A percentile compares a stretch with the other conserved stretches of the same genome.
Conservation (phyloP, 75 land plant species). For the Adiantum capillusveneris region DNA sequence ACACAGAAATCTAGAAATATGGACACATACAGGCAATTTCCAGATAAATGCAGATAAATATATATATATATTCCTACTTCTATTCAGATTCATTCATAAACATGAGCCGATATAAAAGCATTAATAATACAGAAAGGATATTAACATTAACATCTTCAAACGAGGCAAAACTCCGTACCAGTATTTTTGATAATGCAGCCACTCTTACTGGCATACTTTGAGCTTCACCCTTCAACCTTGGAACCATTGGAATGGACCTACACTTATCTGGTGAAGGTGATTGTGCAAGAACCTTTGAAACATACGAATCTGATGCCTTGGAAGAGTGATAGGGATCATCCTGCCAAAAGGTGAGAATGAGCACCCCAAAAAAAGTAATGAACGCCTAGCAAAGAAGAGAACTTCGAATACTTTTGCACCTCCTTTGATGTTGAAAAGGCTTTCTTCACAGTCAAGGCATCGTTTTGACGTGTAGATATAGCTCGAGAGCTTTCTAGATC, state of each 20-base stretch:
- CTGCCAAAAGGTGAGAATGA: conserved; percentile 1
- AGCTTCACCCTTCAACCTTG: conserved; percentile 44
- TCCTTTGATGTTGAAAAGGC: conserved; percentile 41
- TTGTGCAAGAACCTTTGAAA: conserved; percentile 50
- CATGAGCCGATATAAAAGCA: too few relatives aligned
- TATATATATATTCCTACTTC: too few relatives aligned
- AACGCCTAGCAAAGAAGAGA: too few relatives aligned
- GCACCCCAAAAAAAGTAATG: too few relatives aligned
- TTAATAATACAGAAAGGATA: too few relatives aligned
- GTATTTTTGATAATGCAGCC: conserved; percentile 60
- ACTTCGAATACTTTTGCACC: conserved; percentile 27
- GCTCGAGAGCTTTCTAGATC: conserved; percentile 6
- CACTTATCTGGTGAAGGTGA: conserved; percentile 41
- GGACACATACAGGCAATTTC: too few relatives aligned
- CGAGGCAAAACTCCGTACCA: conserved; percentile 42
- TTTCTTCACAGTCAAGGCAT: conserved; percentile 71
- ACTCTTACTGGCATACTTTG: conserved; percentile 59
- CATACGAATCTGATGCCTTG: conserved; percentile 42
- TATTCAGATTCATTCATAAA: too few relatives aligned
- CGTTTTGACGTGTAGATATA: conserved; percentile 54
- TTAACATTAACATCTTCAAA: not conserved
- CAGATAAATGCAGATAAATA: too few relatives aligned
- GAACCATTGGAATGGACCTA: conserved; percentile 45
- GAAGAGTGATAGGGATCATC: conserved; percentile 24
- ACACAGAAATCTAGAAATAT: too few relatives aligned